Evolutionary conservation across 148 eudicot species (phyloP).

Genomic region (Tetragonia tetragonoides): DNA sequence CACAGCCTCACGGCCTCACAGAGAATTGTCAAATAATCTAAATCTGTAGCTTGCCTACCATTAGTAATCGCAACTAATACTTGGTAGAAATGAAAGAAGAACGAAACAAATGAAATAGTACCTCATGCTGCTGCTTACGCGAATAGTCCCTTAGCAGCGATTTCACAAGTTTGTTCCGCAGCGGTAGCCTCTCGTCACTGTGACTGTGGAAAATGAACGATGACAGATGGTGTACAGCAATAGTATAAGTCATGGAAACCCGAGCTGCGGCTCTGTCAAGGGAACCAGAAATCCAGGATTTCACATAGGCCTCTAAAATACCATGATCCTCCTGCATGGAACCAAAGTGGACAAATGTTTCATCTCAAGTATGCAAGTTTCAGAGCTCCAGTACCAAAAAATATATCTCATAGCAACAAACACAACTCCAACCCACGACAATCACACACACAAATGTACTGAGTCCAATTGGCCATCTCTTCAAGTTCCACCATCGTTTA

Average conservation of each 20-base stretch:
- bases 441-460: not conserved
- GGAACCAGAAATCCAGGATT: constrained; percentile 88
- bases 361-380: not conserved
- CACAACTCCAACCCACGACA: not conserved
- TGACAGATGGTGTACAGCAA: constrained; percentile 75
- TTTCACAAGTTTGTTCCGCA: constrained; percentile 64
- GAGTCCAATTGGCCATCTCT: too few species aligned
- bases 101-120: constrained; percentile 17
- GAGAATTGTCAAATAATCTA: too few species aligned
- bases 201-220: constrained; percentile 55
- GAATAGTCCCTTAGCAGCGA: constrained; percentile 74
- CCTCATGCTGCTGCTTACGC: constrained; percentile 72
- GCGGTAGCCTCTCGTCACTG: constrained; percentile 35
- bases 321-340: constrained; percentile 61
- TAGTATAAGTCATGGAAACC: constrained; percentile 46
- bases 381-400: not conserved
- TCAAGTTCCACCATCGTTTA: too few species aligned
- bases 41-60: not conserved
- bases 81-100: not conserved
- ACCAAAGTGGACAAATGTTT: constrained; percentile 3
- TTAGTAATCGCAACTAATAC: not conserved
- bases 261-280: constrained; percentile 74
- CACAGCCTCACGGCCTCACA: too few species aligned
- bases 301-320: constrained; percentile 75
- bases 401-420: not conserved